Conservation (phyloP, 2,329 filamentous ascomycete species). For the Colletotrichum lentis region DNA sequence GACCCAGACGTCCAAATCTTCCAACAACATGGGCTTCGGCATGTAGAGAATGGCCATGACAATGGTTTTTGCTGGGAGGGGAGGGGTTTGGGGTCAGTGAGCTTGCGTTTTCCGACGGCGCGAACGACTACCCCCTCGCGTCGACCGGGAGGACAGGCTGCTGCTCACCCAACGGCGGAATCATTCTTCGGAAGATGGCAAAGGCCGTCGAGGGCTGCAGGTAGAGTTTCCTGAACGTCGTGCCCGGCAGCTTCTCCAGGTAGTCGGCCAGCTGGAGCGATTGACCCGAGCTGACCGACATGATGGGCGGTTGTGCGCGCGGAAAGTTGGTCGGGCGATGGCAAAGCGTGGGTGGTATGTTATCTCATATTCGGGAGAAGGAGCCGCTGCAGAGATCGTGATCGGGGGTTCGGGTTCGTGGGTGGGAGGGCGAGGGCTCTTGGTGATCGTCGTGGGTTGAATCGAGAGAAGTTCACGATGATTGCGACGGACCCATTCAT, state of each 20-base stretch:
- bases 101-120: slow-evolving; percentile 1
- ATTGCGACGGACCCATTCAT: slow-evolving; percentile 21
- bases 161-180: slow-evolving; percentile 81
- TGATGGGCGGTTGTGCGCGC: slow-evolving; percentile 43
- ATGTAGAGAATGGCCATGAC: slow-evolving; percentile 97
- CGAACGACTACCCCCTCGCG: not conserved
- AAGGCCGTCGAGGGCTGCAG: slow-evolving; percentile 94
- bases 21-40: slow-evolving; percentile 78
- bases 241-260: slow-evolving; percentile 88
- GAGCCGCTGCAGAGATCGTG: slow-evolving; percentile 8
- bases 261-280: slow-evolving; percentile 80
- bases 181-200: slow-evolving; percentile 96
- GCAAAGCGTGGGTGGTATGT: not conserved
- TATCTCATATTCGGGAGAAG: slow-evolving; percentile 25
- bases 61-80: slow-evolving; percentile 79
- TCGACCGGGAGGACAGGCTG: not conserved
- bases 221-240: slow-evolving; percentile 90
- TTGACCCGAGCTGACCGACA: slow-evolving; percentile 57
- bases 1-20: slow-evolving; percentile 87
- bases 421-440: slow-evolving; percentile 2
- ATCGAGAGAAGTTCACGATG: slow-evolving; percentile 5
- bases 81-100: slow-evolving; percentile 28
- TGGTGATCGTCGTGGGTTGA: not conserved
- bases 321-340: slow-evolving; percentile 19
- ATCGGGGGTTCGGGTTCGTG: not conserved